These are phyloP conservation scores for Suillus brevipes DNA, from an alignment of 768 basidiomycete species.

Conservation along the genomic window DNA sequence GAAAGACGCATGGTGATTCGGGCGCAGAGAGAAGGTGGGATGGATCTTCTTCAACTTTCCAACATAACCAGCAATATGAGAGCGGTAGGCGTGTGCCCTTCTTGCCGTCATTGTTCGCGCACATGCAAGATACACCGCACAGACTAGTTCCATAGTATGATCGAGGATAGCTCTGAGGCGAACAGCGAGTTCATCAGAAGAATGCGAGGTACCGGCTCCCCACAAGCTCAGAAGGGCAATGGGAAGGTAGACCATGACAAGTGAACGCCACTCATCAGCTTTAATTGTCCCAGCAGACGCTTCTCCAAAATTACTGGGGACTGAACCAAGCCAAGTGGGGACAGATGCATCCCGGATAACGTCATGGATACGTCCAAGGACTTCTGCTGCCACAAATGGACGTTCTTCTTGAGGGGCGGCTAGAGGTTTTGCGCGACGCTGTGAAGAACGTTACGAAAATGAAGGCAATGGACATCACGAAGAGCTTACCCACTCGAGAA, in stretches of 20 bases:
- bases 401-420: not conserved
- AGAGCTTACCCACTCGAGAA: not conserved
- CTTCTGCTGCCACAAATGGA: not conserved
- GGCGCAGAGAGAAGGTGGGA: constrained; percentile 13
- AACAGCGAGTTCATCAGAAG: not conserved
- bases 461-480: not conserved
- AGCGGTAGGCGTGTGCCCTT: constrained; percentile 11
- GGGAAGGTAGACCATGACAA: no score
- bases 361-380: not conserved
- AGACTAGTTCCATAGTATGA: constrained; percentile 32
- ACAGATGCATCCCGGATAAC: constrained; percentile 7
- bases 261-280: no score
- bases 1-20: constrained; percentile 34
- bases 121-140: constrained; percentile 23
- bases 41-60: constrained; percentile 20
- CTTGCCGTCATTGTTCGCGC: constrained; percentile 13
- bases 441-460: not conserved
- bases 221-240: no score
- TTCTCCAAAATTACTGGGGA: constrained; percentile 3
- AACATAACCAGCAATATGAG: constrained; percentile 19
- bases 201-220: not conserved
- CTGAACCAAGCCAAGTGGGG: constrained; percentile 18
- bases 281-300: no score
- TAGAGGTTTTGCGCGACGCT: constrained; percentile 7
- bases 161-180: constrained; percentile 16